Base-by-base conservation (phyloP, 345 rosid species). In the Euclidium syriacum region DNA sequence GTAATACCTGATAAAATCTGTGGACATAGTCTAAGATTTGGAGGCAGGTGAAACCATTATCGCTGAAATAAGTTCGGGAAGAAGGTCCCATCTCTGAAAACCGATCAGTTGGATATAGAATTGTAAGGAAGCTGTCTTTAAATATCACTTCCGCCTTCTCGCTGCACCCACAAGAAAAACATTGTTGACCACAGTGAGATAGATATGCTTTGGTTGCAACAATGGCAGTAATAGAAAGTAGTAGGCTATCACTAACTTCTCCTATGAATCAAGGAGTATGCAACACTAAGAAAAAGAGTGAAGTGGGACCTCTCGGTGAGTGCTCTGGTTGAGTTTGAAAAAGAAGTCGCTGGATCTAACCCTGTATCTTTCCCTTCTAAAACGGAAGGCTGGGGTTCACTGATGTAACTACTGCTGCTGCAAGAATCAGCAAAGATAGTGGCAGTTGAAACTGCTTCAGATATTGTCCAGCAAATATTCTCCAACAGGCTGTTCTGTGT, bases 11-110 rank as follows among this genome's bases (percentile, higher is more conserved):
- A 67, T 94, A 94, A 72, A 87, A 90, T 24, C 77, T 71, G 74
- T 85, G 72, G 57, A 90, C 79, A 22, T 75, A 68, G 78, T 90
- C 84, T 52, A 90, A 62, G 71, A 94, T 80, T 81, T 84, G 83
- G 58, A 84, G 64, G 77, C 97, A 83, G 3, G 87, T 85, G 65
- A 89, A 92, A 41, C 98, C 95, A 22, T 68, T 78, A 38, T 78
- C 66, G 17, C 95, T 81, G 84, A 94, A 94, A 81, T 82, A 90
- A 0, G 97, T 85, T 67, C 81, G 76, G 14, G 95, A 87, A 46
- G 95, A 87, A 69, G 90, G 99, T 22, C 99, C 96, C 81, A 87
- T 85, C 76, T 90, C 99, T 10, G 95, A 77, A 61, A 85, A 94
- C 67, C 91, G 88, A 47, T 94, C 99, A 3, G 83, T 7, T 0